Percentiles rank a stretch among this genome's conserved stretches.
Evolutionary conservation across 2,329 filamentous ascomycete genomes (phyloP).

Genomic region (Monosporascus sp.): DNA sequence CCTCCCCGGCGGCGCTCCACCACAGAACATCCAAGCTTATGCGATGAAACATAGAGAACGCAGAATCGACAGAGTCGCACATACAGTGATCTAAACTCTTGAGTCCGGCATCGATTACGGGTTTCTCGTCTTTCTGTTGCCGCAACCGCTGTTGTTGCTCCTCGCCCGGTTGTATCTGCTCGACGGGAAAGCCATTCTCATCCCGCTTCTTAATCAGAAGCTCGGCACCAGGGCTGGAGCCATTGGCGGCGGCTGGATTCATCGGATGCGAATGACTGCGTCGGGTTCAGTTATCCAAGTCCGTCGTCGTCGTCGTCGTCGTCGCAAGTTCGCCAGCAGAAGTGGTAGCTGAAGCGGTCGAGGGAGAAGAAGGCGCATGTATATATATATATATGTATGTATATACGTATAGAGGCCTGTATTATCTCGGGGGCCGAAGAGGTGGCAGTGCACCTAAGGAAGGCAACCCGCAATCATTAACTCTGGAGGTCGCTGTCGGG

Average conservation of each 20-base stretch:
- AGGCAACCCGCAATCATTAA: no score
- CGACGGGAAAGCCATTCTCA: conserved; percentile 9
- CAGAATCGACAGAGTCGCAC: conserved; percentile 21
- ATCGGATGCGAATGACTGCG: conserved; percentile 20
- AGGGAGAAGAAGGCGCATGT: no score
- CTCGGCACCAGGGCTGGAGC: conserved; percentile 22
- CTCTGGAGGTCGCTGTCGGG: no score
- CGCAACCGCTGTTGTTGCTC: neutral
- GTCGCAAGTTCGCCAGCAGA: no score
- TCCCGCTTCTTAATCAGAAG: conserved; percentile 1
- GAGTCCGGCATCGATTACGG: conserved; percentile 66
- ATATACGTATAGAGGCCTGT: no score
- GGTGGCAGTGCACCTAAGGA: no score
- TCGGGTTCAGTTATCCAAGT: no score
- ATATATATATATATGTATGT: no score
- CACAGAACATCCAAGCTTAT: neutral
- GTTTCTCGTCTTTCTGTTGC: conserved; percentile 17
- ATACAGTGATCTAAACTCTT: conserved; percentile 74
- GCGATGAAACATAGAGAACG: neutral
- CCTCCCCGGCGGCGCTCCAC: no score
- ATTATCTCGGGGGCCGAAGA: no score
- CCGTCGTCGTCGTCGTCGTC: no score
- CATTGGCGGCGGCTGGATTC: conserved; percentile 27
- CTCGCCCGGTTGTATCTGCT: conserved; percentile 24
- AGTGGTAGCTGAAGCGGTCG: no score